Evolutionary conservation across 2,329 filamentous ascomycete species (phyloP).

Genomic region (Aaosphaeria arxii): DNA sequence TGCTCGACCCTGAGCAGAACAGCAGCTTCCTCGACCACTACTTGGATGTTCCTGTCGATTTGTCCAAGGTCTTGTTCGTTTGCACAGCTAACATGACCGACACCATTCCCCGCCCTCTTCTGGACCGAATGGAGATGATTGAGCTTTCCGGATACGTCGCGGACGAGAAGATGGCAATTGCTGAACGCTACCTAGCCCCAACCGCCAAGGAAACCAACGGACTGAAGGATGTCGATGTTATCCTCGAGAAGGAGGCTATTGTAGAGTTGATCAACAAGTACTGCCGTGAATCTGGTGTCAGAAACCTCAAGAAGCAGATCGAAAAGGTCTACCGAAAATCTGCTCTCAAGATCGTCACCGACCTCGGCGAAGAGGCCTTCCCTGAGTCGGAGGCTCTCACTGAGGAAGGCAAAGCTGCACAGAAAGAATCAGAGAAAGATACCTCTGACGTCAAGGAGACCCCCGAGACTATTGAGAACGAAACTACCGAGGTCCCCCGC

Average conservation of each 20-base stretch:
- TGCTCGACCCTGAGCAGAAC: slow-evolving; percentile 97
- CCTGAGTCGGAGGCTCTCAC: slow-evolving; percentile 80
- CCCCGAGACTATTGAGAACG: slow-evolving; percentile 53
- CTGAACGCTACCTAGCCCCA: slow-evolving; percentile 86
- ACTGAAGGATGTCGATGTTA: slow-evolving; percentile 85
- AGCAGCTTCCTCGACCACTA: slow-evolving; percentile 97
- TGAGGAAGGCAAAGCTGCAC: slow-evolving; percentile 76
- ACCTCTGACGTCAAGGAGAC: slow-evolving; percentile 61
- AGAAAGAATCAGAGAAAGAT: slow-evolving; percentile 69
- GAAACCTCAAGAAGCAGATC: slow-evolving; percentile 98
- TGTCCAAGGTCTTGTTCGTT: slow-evolving; percentile 96
- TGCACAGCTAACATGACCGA: slow-evolving; percentile 99
- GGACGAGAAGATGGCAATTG: slow-evolving; percentile 99
- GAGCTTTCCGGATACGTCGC: slow-evolving; percentile 93
- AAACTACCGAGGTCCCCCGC: slow-evolving; percentile 65
- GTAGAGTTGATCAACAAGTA: slow-evolving; percentile 98
- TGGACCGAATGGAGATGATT: slow-evolving; percentile 98
- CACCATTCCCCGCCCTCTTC: slow-evolving; percentile 87
- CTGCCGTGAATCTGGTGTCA: slow-evolving; percentile 93
- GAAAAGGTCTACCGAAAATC: slow-evolving; percentile 99
- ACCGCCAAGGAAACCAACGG: slow-evolving; percentile 93
- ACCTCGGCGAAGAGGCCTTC: slow-evolving; percentile 80
- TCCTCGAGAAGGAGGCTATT: slow-evolving; percentile 80
- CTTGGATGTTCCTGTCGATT: slow-evolving; percentile 94
- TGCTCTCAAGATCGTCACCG: slow-evolving; percentile 93